Base-by-base conservation (phyloP, 192 early-diverging fungal genomes). In the Dimargaris cristalligena region DNA sequence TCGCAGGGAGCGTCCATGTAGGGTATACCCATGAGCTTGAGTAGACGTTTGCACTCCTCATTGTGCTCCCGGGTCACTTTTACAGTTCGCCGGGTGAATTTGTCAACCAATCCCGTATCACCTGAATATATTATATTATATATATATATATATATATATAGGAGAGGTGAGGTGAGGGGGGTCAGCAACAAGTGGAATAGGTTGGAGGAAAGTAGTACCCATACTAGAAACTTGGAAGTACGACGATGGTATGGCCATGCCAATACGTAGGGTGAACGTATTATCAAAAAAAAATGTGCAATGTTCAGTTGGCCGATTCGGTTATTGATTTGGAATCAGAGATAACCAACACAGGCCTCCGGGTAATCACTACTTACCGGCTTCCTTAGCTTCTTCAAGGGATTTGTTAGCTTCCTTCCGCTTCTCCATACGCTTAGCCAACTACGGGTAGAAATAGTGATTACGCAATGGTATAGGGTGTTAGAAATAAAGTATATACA, bases 51-150 rank as follows among this genome's bases (percentile, higher is more conserved):
- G 63, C 93, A 96, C 52, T 99, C 92, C 29, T 82, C 83, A 60
- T 92, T 95, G 64, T 97, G 92, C 71, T 94, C 87, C 25, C 78
- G 78, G 2, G 95, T 96, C 34, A 94, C 95, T 68, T 86, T 90
- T 26, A 96, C 89, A 4, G 87, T 82, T 50, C 92, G 77, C 61
- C 90, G 79, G 52, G 71, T 80, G 65, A 91, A 94, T 64, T 92
- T 91, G 44, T 91, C 78, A 52, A 90, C 74, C 44, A 88, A 86
- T 44, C 86, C 91, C 1, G 72, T 65, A 50, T 86, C 84, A 23
- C 87, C 82, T 78, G 35, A n/a, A n/a, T n/a, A n/a, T n/a, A n/a
- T n/a, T n/a, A n/a, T n/a, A n/a, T n/a, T n/a, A n/a, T n/a, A n/a
- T n/a, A n/a, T n/a, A n/a, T n/a, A n/a, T n/a, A n/a, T n/a, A n/a